Conservation (phyloP, 2,329 filamentous ascomycete species). For the Apiospora aurea region DNA sequence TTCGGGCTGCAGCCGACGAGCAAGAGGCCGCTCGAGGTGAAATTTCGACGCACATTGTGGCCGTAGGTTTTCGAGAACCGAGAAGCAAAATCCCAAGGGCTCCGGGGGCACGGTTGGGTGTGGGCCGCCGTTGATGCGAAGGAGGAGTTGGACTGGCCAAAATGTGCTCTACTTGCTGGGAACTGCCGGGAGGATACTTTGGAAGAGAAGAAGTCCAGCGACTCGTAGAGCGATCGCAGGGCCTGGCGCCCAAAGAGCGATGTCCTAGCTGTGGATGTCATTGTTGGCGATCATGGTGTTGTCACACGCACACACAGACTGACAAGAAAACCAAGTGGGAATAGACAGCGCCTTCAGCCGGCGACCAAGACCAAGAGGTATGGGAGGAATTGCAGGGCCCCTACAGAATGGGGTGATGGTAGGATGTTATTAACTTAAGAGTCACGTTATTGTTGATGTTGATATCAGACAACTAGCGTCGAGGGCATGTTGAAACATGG, state of each 20-base stretch:
- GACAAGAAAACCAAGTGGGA: conserved; percentile 1
- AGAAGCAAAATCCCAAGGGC: conserved; percentile 36
- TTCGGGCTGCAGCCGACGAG: conserved; percentile 55
- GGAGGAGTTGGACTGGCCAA: conserved; percentile 32
- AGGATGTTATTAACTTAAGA: conserved; percentile 14
- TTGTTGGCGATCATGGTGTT: conserved; percentile 41
- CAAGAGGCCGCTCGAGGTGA: conserved; percentile 62
- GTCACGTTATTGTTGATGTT: conserved; percentile 21
- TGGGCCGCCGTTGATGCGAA: conserved; percentile 21
- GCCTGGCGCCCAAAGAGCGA: conserved; percentile 40
- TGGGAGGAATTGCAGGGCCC: neutral
- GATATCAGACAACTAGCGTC: conserved; percentile 16
- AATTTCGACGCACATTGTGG: conserved; percentile 55
- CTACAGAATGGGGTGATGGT: neutral
- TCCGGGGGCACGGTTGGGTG: conserved; percentile 36
- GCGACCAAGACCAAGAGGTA: conserved; percentile 15
- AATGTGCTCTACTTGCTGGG: conserved; percentile 25
- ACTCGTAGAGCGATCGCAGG: conserved; percentile 41
- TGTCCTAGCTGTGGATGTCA: conserved; percentile 43
- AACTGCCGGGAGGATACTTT: conserved; percentile 34
- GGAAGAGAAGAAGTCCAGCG: conserved; percentile 37
- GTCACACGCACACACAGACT: conserved; percentile 28
- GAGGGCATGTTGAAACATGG: conserved; percentile 17
- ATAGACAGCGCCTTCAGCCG: conserved; percentile 22
- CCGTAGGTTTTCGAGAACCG: conserved; percentile 42